Evolutionary conservation across 1,139 yeast species (phyloP), one percentile per base, ranked within the genome.

Genomic region (Kazachstania sp.): DNA sequence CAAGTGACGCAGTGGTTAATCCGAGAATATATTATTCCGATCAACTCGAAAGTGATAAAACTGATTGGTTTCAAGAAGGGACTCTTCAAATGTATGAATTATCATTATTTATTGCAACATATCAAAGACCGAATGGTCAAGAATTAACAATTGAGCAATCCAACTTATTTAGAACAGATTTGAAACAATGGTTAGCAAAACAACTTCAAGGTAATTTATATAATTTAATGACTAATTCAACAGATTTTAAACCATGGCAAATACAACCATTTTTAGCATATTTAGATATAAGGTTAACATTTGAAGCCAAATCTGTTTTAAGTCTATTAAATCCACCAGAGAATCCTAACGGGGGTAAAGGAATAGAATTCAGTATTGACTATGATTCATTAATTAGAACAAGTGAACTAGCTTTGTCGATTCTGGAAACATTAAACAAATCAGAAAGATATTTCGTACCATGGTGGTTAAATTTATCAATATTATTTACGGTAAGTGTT

Each of bases 381-480:
- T 51, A 59, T 67, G 36, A 66, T 26, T 53, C 64, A 54, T 67
- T 76, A 3, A 38, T 75, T 2, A 64, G 63, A 30, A 63, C 74
- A n/a, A 68, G 71, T 50, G 59, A 63, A 29, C 68, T 71, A 11
- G 62, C 71, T 1, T 51, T 74, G 5, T 64, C 63, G n/a, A 56
- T 73, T 2, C 54, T 73, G 31, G 59, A 64, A 32, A 63, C 66
- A 43, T 56, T 73, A 28, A 64, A 70, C 20, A 60, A 66, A n/a
- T 69, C 71, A 2, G 70, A 26, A 49, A 60, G 43, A 4, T 54
- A 75, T 4, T 69, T 63, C 47, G 62, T 73, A 1, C 83, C 84
- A 2, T 80, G 86, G 86, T 76, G 78, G 70, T 55, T 71, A 43
- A 70, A 69, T 16, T 60, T 81, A n/a, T 64, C 74, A 3, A 57